Conservation (phyloP, 2,329 filamentous ascomycete species). For the Trichoderma arundinaceum region DNA sequence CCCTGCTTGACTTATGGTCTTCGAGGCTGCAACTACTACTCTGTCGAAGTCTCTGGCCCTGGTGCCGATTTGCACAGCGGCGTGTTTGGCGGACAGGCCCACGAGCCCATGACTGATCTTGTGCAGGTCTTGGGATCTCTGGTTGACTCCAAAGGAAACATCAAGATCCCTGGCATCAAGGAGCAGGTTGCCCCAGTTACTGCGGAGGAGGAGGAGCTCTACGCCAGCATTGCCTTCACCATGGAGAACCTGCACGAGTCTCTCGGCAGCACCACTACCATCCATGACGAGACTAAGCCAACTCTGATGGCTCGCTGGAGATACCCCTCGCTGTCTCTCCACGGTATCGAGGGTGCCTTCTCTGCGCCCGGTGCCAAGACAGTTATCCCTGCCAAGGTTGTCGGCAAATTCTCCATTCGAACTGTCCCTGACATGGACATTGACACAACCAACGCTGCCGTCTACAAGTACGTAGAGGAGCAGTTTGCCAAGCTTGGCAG, state of each 20-base stretch:
- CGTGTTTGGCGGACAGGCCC: slow-evolving; percentile 93
- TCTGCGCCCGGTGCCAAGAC: slow-evolving; percentile 94
- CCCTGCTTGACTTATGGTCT: slow-evolving; percentile 97
- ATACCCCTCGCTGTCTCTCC: slow-evolving; percentile 89
- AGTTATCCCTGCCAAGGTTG: slow-evolving; percentile 96
- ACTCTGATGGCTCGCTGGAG: slow-evolving; percentile 97
- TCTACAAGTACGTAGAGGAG: slow-evolving; percentile 82
- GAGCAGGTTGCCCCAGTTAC: slow-evolving; percentile 92
- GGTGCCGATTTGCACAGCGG: slow-evolving; percentile 94
- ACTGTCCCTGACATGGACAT: slow-evolving; percentile 98
- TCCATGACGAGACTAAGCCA: slow-evolving; percentile 85
- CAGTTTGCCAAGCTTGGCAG: slow-evolving; percentile 85
- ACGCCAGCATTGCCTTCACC: slow-evolving; percentile 87
- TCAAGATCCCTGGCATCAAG: slow-evolving; percentile 89
- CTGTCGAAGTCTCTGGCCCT: slow-evolving; percentile 85
- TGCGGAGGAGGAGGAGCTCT: slow-evolving; percentile 84
- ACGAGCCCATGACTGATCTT: slow-evolving; percentile 98
- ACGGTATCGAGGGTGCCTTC: slow-evolving; percentile 95
- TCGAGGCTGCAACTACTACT: slow-evolving; percentile 98
- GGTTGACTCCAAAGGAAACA: slow-evolving; percentile 89
- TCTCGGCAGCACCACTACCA: slow-evolving; percentile 84
- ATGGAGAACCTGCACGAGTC: slow-evolving; percentile 96
- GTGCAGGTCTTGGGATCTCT: slow-evolving; percentile 80
- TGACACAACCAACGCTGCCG: slow-evolving; percentile 81
- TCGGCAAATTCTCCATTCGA: slow-evolving; percentile 97